A percentile compares a stretch with the other conserved stretches of the same genome.
Conservation (phyloP, 805 yeast genomes). For the Nakazawaea laoshanensis region DNA sequence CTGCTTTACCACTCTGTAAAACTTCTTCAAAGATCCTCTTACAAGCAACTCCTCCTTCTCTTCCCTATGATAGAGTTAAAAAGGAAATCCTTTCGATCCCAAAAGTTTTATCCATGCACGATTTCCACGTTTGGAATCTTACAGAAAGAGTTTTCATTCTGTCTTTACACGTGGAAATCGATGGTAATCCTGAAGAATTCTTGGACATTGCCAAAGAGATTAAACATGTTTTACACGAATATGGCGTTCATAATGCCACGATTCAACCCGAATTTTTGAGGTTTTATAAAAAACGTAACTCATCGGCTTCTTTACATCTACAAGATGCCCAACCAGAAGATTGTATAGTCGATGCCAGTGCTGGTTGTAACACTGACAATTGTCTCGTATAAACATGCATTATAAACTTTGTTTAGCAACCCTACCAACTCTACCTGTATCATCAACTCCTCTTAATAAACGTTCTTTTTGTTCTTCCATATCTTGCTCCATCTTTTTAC, state of each 20-base stretch:
- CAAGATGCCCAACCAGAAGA: conserved; percentile 9
- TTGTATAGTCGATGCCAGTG: conserved; percentile 45
- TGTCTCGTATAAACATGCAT: conserved; percentile 23
- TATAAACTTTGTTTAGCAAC: not conserved
- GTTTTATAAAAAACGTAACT: conserved; percentile 21
- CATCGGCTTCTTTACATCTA: conserved; percentile 14
- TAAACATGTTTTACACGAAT: conserved; percentile 68
- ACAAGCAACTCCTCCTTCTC: conserved; percentile 86
- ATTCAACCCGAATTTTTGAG: conserved; percentile 86
- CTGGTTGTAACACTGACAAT: conserved; percentile 38
- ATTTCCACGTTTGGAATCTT: conserved; percentile 93
- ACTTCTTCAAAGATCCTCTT: conserved; percentile 79
- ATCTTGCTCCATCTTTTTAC: conserved; percentile 16
- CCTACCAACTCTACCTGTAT: not conserved
- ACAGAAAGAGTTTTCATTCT: conserved; percentile 84
- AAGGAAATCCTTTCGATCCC: conserved; percentile 57
- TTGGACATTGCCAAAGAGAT: conserved; percentile 65
- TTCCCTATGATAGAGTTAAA: conserved; percentile 69
- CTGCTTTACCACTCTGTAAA: conserved; percentile 85
- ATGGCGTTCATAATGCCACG: conserved; percentile 88
- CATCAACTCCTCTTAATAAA: conserved; percentile 3
- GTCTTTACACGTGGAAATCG: conserved; percentile 77
- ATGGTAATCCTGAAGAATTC: conserved; percentile 56
- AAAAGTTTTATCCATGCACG: conserved; percentile 82
- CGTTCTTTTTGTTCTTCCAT: conserved; percentile 15